These are phyloP conservation scores for Conticribra weissflogii DNA, from an alignment of 108 stramenopile species.

Conservation along the genomic window DNA sequence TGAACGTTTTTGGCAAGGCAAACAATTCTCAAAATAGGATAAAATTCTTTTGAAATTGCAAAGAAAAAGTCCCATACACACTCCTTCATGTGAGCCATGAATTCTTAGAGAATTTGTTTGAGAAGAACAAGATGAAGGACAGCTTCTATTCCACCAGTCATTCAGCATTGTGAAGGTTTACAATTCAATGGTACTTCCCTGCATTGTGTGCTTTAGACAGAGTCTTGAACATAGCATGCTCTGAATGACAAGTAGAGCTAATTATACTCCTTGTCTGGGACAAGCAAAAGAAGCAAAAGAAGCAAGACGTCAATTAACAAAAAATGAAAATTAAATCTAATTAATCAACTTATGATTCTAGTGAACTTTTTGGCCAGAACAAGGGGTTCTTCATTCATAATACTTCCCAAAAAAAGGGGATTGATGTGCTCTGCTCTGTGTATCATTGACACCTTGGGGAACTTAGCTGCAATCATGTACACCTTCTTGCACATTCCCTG, in stretches of 20 bases:
- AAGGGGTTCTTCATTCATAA: neutral
- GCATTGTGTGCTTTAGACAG: neutral
- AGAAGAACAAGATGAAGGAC: neutral
- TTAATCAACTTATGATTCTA: too few relatives aligned
- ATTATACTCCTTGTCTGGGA: neutral
- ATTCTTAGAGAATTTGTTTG: neutral
- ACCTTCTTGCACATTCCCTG: neutral
- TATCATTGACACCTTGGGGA: neutral
- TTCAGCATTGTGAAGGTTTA: conserved; percentile 3
- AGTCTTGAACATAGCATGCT: neutral
- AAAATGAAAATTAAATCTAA: too few relatives aligned
- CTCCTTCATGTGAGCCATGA: neutral
- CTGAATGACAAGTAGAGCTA: neutral
- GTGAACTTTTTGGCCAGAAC: neutral
- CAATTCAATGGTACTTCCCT: neutral
- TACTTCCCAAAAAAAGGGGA: neutral
- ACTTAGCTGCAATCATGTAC: neutral
- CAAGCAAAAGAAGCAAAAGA: neutral
- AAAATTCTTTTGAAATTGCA: neutral
- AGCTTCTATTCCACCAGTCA: neutral
- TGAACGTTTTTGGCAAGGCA: conserved; percentile 3
- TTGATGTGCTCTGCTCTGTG: neutral
- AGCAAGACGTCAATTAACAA: neutral
- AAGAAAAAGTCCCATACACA: conserved; percentile 2
- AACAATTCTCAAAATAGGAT: neutral